A percentile compares a stretch with the other conserved stretches of the same genome.
phyloP scores from a whole-genome alignment of 176 grass and related monocot genomes.

The Rhynchospora tenuis region DNA sequence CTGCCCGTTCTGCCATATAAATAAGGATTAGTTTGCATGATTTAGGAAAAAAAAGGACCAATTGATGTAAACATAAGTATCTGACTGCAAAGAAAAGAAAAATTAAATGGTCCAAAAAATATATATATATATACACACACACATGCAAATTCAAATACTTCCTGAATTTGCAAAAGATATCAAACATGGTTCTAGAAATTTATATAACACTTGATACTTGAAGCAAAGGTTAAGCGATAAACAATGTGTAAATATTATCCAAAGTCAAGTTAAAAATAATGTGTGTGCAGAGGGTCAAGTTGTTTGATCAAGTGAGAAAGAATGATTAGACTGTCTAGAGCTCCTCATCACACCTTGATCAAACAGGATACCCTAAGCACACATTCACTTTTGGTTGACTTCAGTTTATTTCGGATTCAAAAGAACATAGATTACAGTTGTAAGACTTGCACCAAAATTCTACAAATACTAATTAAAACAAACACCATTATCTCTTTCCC shows the following conservation, averaged over 20 bases:
- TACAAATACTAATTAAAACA: background rate
- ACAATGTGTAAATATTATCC: background rate
- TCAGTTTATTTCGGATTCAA: background rate
- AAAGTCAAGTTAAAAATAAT: background rate
- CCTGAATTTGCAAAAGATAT: background rate
- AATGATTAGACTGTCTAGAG: background rate
- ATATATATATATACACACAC: too few relatives aligned
- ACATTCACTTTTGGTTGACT: background rate
- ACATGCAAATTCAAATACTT: background rate
- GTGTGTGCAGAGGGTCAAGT: background rate
- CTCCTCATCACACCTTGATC: background rate
- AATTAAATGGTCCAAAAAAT: background rate
- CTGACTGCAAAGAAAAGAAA: background rate
- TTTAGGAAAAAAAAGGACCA: background rate
- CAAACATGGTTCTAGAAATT: background rate
- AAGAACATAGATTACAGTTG: background rate
- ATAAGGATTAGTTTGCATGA: background rate
- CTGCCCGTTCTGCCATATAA: constrained; percentile 62
- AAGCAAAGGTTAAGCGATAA: background rate
- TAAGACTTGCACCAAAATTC: background rate
- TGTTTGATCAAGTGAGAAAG: background rate
- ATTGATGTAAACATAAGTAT: background rate
- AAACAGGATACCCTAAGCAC: background rate
- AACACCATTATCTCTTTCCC: background rate
- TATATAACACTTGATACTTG: background rate